Evolutionary conservation across 176 grass and related monocot species (phyloP).

Genomic region (Avena sativa): DNA sequence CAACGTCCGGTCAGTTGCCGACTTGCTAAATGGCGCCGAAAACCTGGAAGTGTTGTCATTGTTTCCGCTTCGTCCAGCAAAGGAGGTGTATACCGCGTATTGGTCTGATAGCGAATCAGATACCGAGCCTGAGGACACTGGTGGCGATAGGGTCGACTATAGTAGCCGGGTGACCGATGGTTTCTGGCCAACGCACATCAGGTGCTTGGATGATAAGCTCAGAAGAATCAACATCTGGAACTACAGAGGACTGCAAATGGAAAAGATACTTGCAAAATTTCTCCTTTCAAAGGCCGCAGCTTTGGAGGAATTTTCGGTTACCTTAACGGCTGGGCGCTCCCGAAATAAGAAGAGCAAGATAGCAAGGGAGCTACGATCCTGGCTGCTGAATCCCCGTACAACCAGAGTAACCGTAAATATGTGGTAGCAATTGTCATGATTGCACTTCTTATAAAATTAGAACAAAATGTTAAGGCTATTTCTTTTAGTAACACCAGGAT

Average conservation of each 20-base stretch:
- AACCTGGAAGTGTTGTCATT: background rate
- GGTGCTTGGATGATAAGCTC: background rate
- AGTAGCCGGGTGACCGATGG: background rate
- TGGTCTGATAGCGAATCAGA: background rate
- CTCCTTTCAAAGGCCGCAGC: background rate
- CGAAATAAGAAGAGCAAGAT: background rate
- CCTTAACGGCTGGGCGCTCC: background rate
- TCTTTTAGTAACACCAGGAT: background rate
- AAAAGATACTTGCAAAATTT: conserved; percentile 20
- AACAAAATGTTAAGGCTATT: background rate
- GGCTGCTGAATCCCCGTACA: background rate
- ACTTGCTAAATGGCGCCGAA: background rate
- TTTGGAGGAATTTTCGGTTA: background rate
- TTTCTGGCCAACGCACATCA: background rate
- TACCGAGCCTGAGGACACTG: background rate
- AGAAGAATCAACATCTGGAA: background rate
- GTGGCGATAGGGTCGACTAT: background rate
- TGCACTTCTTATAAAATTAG: background rate
- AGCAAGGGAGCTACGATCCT: background rate
- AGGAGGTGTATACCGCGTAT: background rate
- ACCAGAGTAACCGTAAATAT: background rate
- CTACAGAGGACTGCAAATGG: background rate
- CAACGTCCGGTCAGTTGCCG: background rate
- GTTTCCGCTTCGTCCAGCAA: background rate
- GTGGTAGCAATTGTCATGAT: background rate